Conservation (phyloP, 495 filamentous ascomycete species). For the Echria macrotheca region DNA sequence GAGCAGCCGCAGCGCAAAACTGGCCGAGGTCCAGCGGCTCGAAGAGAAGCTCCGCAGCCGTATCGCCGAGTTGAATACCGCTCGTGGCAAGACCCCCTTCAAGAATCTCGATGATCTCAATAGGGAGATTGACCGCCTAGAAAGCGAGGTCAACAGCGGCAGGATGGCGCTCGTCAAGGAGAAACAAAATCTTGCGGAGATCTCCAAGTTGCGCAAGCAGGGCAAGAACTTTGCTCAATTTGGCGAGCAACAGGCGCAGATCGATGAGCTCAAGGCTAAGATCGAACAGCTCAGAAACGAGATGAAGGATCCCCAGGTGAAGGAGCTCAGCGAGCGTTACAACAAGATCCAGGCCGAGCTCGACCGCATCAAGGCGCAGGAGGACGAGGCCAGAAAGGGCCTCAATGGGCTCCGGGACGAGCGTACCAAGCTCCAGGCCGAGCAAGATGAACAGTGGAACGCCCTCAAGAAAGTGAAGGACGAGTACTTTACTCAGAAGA, state of each 20-base stretch:
- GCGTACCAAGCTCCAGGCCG: constrained; percentile 69
- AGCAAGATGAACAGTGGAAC: constrained; percentile 78
- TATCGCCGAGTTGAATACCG: constrained; percentile 78
- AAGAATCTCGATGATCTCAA: constrained; percentile 86
- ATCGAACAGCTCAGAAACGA: constrained; percentile 79
- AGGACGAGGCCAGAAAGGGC: constrained; percentile 81
- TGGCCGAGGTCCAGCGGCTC: constrained; percentile 80
- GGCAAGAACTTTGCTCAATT: constrained; percentile 84
- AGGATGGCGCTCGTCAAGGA: constrained; percentile 93
- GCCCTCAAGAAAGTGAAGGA: constrained; percentile 81
- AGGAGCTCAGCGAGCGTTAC: constrained; percentile 80
- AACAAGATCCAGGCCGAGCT: constrained; percentile 76
- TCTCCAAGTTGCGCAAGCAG: constrained; percentile 75
- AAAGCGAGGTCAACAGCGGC: constrained; percentile 77
- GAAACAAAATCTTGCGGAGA: constrained; percentile 83
- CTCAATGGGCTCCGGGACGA: constrained; percentile 84
- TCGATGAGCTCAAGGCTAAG: constrained; percentile 77
- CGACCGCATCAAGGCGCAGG: constrained; percentile 80
- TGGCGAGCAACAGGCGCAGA: constrained; percentile 74
- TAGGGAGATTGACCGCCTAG: constrained; percentile 68
- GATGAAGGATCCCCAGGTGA: constrained; percentile 87
- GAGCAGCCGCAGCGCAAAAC: constrained; percentile 61
- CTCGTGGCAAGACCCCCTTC: constrained; percentile 68
- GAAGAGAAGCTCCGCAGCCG: constrained; percentile 77
- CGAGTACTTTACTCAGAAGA: constrained; percentile 68